Evolutionary conservation across 345 rosid species (phyloP).

Genomic region (Brassica rapa): DNA sequence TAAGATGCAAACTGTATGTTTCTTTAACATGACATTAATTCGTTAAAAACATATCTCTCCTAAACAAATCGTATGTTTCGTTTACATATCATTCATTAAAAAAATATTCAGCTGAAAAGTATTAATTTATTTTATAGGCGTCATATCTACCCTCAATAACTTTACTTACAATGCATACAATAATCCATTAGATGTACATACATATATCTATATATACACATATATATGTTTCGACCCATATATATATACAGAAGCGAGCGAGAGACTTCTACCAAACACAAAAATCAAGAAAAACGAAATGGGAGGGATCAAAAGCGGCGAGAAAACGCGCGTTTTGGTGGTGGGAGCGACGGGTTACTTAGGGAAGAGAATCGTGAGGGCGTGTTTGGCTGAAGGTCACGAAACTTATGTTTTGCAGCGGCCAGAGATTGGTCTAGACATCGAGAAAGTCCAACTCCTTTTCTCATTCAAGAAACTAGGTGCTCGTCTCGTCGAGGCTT

Average conservation of each 20-base stretch:
- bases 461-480: slow-evolving; percentile 63
- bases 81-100: background rate
- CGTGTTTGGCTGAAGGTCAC: slow-evolving; percentile 68
- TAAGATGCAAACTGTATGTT: too few relatives aligned
- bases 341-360: slow-evolving; percentile 79
- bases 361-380: slow-evolving; percentile 78
- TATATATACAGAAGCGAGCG: background rate
- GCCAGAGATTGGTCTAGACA: slow-evolving; percentile 63
- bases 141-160: slow-evolving; percentile 17
- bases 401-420: slow-evolving; percentile 62
- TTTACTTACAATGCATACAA: slow-evolving; percentile 39
- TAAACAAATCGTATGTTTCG: background rate
- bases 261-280: slow-evolving; percentile 9
- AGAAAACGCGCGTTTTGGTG: slow-evolving; percentile 56
- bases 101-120: background rate
- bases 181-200: slow-evolving; percentile 26
- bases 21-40: background rate
- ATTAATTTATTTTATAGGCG: background rate
- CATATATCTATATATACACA: background rate
- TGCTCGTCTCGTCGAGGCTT: slow-evolving; percentile 56
- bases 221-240: slow-evolving; percentile 8
- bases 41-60: background rate
- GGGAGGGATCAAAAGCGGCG: slow-evolving; percentile 13
- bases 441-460: slow-evolving; percentile 69
- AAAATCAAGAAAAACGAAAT: background rate